Evolutionary conservation across 805 yeast species (phyloP), one percentile per base, ranked within the genome.

Genomic region (Metschnikowia picachoensis): DNA sequence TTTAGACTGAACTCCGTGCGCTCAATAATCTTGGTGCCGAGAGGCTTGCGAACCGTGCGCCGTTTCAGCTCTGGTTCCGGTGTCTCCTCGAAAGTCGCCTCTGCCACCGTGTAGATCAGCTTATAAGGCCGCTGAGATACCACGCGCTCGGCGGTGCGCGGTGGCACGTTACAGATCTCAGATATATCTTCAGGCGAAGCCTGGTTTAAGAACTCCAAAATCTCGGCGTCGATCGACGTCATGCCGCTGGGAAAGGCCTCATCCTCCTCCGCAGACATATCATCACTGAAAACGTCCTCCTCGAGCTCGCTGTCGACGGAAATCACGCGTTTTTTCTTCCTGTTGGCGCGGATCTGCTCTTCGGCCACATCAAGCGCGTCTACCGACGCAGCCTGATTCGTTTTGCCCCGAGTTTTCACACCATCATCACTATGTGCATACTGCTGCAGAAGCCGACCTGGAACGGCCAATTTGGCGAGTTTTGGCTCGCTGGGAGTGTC

Each of bases 21-120:
- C 53, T 85, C 92, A 17, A 89, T 77, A 40, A 88, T 74, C 59
- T 80, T 78, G 56, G 85, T 85, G 10, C 97, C 96, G 38, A 80
- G 78, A 5, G 84, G 73, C 49, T 69, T 68, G 27, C 74, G 70
- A 31, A 71, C 68, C 38, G 35, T 35, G 30, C 43, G 43, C 68
- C 70, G 46, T 61, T 65, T 44, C 61, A 79, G 80, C 46, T 51
- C 51, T 2, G 53, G 50, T 37, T 51, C 57, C 4, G 55, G 56
- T 8, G 51, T 40, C 7, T 55, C 63, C 4, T 65, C 64, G 46
- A 87, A 79, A 38, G 79, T 79, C 41, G 79, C 74, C 37, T 74
- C 77, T 28, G 84, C 75, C 38, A 91, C 80, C 11, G 73, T 77
- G 44, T 73, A 78, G 17, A 92, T 71, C 17, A 79, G 70, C 1